A percentile compares a stretch with the other conserved stretches of the same genome.
Evolutionary conservation across 2,329 filamentous ascomycete species (phyloP).

Genomic region (Colletotrichum noveboracense): DNA sequence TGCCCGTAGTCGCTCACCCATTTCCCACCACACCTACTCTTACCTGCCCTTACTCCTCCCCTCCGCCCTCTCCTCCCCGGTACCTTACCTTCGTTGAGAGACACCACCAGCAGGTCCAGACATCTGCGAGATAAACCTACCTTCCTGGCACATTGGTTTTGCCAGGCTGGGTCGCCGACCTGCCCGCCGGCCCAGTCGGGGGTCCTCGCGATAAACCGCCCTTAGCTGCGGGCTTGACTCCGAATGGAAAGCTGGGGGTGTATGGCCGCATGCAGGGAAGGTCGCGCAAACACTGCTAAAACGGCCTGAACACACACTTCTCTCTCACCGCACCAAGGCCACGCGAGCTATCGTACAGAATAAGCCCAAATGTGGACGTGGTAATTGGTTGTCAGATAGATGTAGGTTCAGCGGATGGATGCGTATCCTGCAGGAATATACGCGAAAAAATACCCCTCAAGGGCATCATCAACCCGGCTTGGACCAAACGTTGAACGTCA

Average conservation of each 20-base stretch:
- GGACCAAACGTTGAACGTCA: neutral
- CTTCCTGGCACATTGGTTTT: neutral
- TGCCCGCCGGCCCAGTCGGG: conserved; percentile 5
- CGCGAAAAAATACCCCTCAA: neutral
- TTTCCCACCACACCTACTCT: neutral
- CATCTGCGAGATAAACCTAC: neutral
- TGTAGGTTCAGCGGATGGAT: neutral
- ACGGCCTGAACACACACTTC: neutral
- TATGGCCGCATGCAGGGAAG: neutral
- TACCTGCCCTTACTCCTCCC: neutral
- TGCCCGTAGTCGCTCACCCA: conserved; percentile 1
- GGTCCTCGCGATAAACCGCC: neutral
- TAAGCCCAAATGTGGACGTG: neutral
- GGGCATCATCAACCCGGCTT: neutral
- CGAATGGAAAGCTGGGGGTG: neutral
- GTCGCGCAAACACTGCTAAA: neutral
- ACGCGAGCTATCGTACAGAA: neutral
- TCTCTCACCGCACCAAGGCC: neutral
- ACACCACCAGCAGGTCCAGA: neutral
- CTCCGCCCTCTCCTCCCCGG: neutral
- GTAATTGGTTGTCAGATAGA: neutral
- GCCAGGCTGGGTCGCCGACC: neutral
- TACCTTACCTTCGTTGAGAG: conserved; percentile 10
- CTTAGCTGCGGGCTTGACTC: neutral
- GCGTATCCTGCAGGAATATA: neutral